Conservation (phyloP, 257 asterid species). For the Euphrasia confusa region DNA sequence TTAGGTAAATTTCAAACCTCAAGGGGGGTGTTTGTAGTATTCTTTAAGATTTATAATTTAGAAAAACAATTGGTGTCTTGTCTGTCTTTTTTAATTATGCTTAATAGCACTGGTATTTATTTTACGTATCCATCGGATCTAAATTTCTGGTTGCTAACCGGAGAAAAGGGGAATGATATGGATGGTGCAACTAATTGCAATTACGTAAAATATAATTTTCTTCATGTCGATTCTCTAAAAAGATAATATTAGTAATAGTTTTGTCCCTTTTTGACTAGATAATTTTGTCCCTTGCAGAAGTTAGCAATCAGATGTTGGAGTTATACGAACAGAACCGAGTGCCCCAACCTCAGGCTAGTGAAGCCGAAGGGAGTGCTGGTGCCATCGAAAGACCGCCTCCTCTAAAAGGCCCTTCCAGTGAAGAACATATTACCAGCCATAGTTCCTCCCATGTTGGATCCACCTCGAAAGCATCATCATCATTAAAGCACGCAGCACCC, state of each 20-base stretch:
- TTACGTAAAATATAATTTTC: too few relatives aligned
- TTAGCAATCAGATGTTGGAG: constrained; percentile 93
- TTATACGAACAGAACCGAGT: constrained; percentile 68
- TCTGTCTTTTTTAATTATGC: background rate
- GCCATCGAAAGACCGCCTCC: constrained; percentile 59
- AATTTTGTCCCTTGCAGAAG: constrained; percentile 60
- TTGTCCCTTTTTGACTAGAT: constrained; percentile 9
- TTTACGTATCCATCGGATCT: background rate
- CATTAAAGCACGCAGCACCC: constrained; percentile 41
- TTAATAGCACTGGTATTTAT: background rate
- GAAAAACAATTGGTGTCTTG: too few relatives aligned
- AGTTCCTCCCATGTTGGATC: constrained; percentile 44
- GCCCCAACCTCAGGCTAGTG: constrained; percentile 65
- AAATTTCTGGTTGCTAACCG: background rate
- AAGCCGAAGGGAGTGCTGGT: constrained; percentile 75
- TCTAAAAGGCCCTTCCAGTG: constrained; percentile 34
- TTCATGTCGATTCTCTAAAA: background rate
- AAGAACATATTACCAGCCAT: constrained; percentile 38
- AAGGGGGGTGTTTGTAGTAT: too few relatives aligned
- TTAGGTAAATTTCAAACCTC: too few relatives aligned
- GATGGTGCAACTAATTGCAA: too few relatives aligned
- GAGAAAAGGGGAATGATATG: too few relatives aligned
- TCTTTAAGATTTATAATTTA: too few relatives aligned
- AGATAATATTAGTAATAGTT: background rate
- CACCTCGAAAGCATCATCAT: constrained; percentile 36